Conservation (phyloP, 306 rosid species). For the Amphicarpaea edgeworthii region DNA sequence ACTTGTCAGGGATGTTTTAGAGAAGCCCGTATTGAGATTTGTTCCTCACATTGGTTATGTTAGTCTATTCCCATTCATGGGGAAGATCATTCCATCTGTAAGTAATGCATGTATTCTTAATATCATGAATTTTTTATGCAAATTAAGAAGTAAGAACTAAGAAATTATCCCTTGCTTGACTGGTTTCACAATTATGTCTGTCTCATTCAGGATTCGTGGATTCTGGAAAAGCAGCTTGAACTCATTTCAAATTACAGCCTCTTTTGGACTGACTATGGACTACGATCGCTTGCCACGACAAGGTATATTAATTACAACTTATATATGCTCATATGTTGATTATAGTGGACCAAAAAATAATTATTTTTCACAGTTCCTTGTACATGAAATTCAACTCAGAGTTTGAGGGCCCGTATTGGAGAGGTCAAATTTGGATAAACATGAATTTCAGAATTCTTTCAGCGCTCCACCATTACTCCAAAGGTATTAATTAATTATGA, state of each 20-base stretch:
- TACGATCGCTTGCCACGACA: conserved; percentile 89
- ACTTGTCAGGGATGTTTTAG: conserved; percentile 74
- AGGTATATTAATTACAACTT: conserved; percentile 56
- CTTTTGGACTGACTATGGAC: conserved; percentile 90
- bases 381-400: conserved; percentile 94
- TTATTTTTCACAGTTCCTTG: conserved; percentile 59
- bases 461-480: conserved; percentile 88
- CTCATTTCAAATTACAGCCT: conserved; percentile 76
- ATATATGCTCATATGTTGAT: conserved; percentile 34
- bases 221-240: conserved; percentile 89
- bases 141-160: neutral
- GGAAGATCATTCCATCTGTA: conserved; percentile 82
- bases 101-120: conserved; percentile 47
- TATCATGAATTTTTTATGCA: conserved; percentile 22
- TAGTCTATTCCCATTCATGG: conserved; percentile 89
- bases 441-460: conserved; percentile 82
- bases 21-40: conserved; percentile 67
- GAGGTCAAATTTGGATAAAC: conserved; percentile 92
- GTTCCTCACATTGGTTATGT: conserved; percentile 94
- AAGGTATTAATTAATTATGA: conserved; percentile 67
- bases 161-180: neutral
- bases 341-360: conserved; percentile 20
- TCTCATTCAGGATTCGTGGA: conserved; percentile 72
- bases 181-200: conserved; percentile 24
- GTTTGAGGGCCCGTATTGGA: conserved; percentile 91